A percentile compares a stretch with the other conserved stretches of the same genome.
phyloP scores from a whole-genome alignment of 2,329 filamentous ascomycete species.

The Botrytis aclada region DNA sequence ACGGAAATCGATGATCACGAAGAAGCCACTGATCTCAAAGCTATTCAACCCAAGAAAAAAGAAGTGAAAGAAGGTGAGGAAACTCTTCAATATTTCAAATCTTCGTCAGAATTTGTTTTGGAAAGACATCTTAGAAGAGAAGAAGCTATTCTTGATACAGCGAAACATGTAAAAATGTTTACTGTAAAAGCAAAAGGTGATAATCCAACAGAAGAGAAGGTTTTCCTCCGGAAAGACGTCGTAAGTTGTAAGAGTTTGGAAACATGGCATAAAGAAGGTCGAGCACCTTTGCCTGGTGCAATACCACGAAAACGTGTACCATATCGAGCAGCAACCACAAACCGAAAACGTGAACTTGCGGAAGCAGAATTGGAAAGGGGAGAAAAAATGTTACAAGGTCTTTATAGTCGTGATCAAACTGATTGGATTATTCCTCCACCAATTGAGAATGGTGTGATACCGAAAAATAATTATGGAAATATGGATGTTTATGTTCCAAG shows the following conservation, averaged over 20 bases:
- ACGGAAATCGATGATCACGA: slow-evolving; percentile 77
- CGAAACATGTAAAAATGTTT: slow-evolving; percentile 72
- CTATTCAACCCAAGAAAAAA: slow-evolving; percentile 70
- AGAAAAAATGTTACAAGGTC: slow-evolving; percentile 78
- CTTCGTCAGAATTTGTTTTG: slow-evolving; percentile 79
- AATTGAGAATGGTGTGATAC: slow-evolving; percentile 80
- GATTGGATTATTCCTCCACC: slow-evolving; percentile 93
- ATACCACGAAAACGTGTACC: slow-evolving; percentile 82
- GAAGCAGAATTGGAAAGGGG: slow-evolving; percentile 74
- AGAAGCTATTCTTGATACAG: slow-evolving; percentile 72
- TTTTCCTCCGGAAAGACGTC: slow-evolving; percentile 77
- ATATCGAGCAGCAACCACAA: slow-evolving; percentile 84
- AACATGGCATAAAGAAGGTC: slow-evolving; percentile 96
- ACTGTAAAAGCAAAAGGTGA: slow-evolving; percentile 70
- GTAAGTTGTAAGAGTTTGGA: slow-evolving; percentile 86
- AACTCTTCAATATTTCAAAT: slow-evolving; percentile 84
- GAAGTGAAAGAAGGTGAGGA: slow-evolving; percentile 71
- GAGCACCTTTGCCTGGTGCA: slow-evolving; percentile 67
- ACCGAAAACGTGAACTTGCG: slow-evolving; percentile 83
- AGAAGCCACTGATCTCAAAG: slow-evolving; percentile 71
- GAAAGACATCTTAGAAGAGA: slow-evolving; percentile 86
- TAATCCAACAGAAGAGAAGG: slow-evolving; percentile 71
- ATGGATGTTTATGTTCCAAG: slow-evolving; percentile 93
- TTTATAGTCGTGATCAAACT: slow-evolving; percentile 82
- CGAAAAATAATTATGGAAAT: slow-evolving; percentile 92